Percentiles rank a stretch among this genome's conserved stretches.
These are phyloP conservation scores for Thinopyrum elongatum DNA, from an alignment of 176 grass and related monocot species.

Conservation along the genomic window DNA sequence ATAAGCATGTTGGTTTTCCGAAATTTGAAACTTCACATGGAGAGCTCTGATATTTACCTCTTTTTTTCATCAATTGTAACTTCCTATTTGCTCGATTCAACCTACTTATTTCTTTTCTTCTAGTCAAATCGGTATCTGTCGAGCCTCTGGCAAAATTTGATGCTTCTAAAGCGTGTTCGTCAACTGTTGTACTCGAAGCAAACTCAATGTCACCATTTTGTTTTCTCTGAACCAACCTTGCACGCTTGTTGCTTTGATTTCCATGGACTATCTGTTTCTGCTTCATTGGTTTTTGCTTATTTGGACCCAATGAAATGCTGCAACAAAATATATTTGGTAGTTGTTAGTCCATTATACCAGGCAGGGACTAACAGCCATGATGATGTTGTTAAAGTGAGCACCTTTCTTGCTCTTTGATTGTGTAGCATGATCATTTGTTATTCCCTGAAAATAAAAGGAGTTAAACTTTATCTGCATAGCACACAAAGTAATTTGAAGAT, in stretches of 20 bases:
- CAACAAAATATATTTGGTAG: background rate
- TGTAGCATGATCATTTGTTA: background rate
- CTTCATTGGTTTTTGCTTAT: background rate
- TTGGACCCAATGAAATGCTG: background rate
- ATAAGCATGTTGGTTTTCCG: background rate
- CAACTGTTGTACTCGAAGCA: background rate
- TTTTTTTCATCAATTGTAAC: background rate
- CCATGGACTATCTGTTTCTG: background rate
- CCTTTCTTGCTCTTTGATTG: background rate
- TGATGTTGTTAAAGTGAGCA: background rate
- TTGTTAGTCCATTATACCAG: background rate
- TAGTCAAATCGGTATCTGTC: background rate
- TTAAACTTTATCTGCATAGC: background rate
- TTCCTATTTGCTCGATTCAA: background rate
- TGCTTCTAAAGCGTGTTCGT: background rate
- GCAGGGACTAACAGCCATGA: background rate
- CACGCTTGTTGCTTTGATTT: background rate
- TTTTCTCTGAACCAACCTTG: background rate
- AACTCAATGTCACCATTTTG: background rate
- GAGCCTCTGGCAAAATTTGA: background rate
- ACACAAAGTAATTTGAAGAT: background rate
- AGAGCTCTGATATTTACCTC: background rate
- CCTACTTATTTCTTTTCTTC: background rate
- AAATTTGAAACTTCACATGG: constrained; percentile 2
- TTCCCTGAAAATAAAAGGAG: background rate